A percentile compares a stretch with the other conserved stretches of the same genome.
These are phyloP conservation scores for Seiridium cupressi DNA, from an alignment of 2,329 filamentous ascomycete genomes.

Conservation along the genomic window DNA sequence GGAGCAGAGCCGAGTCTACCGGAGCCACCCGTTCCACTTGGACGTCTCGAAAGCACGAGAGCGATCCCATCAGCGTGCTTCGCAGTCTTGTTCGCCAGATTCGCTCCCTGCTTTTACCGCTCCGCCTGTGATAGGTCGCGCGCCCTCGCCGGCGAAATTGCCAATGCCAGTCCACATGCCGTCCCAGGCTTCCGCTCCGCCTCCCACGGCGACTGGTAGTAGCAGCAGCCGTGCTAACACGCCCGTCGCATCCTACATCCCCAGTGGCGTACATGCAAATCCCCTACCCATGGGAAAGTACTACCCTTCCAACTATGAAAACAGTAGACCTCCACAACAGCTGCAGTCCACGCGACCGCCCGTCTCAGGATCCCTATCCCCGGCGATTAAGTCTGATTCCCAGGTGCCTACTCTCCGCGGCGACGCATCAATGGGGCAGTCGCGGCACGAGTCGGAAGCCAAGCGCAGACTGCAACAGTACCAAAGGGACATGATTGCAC, in stretches of 20 bases:
- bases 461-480: constrained; percentile 55
- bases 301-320: constrained; percentile 61
- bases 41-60: constrained; percentile 38
- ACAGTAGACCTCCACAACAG: constrained; percentile 28
- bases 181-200: background rate
- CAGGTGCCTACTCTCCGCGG: constrained; percentile 27
- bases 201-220: background rate
- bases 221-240: constrained; percentile 28
- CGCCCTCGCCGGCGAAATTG: constrained; percentile 9
- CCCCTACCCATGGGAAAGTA: constrained; percentile 60
- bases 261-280: constrained; percentile 45
- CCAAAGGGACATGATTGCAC: constrained; percentile 59
- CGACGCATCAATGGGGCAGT: constrained; percentile 21
- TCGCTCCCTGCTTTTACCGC: constrained; percentile 11
- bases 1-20: constrained; percentile 47
- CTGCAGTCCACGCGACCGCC: constrained; percentile 11
- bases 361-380: constrained; percentile 13
- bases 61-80: constrained; percentile 30
- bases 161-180: background rate
- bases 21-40: constrained; percentile 50
- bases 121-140: constrained; percentile 13
- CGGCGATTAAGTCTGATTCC: constrained; percentile 34
- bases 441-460: constrained; percentile 44
- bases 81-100: constrained; percentile 25
- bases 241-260: constrained; percentile 50